Percentiles rank a stretch among this genome's conserved stretches.
Conservation (phyloP, 1,139 yeast genomes). For the Pneumocystis jirovecii region DNA sequence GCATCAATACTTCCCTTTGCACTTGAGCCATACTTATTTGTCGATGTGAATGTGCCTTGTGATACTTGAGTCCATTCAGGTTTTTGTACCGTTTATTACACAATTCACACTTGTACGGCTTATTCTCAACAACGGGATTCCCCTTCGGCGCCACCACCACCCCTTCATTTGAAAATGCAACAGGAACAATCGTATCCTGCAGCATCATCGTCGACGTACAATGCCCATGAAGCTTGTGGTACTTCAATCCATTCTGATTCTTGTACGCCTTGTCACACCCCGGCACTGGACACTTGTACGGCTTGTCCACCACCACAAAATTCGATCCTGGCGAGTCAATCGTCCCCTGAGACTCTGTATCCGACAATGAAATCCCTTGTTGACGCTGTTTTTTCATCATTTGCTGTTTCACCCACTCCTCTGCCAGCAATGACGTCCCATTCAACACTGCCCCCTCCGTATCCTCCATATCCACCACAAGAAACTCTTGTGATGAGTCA, state of each 20-base stretch:
- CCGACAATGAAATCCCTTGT: not conserved
- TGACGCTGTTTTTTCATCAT: not conserved
- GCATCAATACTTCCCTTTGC: not conserved
- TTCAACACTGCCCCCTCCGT: slow-evolving; percentile 1
- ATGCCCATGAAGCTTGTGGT: slow-evolving; percentile 87
- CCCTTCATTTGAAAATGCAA: not conserved
- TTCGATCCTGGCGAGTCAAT: slow-evolving; percentile 17
- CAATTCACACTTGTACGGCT: slow-evolving; percentile 95
- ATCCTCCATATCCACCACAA: slow-evolving; percentile 3
- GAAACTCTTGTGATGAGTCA: slow-evolving; percentile 7
- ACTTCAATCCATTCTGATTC: slow-evolving; percentile 92
- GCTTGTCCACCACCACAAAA: slow-evolving; percentile 42
- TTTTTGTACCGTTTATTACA: slow-evolving; percentile 96
- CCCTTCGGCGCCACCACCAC: not conserved
- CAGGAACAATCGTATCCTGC: slow-evolving; percentile 3
- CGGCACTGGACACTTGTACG: slow-evolving; percentile 92
- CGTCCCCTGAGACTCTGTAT: slow-evolving; percentile 11
- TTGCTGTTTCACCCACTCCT: slow-evolving; percentile 8
- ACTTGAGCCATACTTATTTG: slow-evolving; percentile 2
- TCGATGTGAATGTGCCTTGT: slow-evolving; percentile 68
- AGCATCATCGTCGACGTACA: slow-evolving; percentile 7
- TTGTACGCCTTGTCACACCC: slow-evolving; percentile 97
- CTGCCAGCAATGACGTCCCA: slow-evolving; percentile 11
- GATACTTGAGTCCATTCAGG: slow-evolving; percentile 88
- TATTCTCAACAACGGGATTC: slow-evolving; percentile 59